Percentiles rank a stretch among this genome's conserved stretches.
Evolutionary conservation across 2,329 filamentous ascomycete genomes (phyloP).

Genomic region (Sclerotinia subarctica): DNA sequence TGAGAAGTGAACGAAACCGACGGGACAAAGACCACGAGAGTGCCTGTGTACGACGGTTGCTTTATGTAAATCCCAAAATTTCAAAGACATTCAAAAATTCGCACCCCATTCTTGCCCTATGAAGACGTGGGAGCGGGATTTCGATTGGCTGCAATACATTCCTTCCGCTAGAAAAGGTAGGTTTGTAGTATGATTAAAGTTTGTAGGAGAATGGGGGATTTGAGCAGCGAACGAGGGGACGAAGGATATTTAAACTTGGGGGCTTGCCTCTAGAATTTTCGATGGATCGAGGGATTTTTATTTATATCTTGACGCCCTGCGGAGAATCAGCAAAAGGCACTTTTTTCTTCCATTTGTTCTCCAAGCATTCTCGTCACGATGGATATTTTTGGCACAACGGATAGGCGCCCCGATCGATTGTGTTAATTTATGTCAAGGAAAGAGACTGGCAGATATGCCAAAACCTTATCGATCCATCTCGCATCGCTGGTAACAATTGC

Average conservation of each 20-base stretch:
- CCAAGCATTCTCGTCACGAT: neutral
- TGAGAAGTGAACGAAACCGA: neutral
- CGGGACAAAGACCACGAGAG: conserved; percentile 8
- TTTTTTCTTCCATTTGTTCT: neutral
- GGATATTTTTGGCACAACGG: neutral
- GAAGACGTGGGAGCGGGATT: neutral
- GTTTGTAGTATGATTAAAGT: neutral
- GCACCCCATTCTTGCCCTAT: conserved; percentile 9
- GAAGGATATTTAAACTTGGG: conserved; percentile 8
- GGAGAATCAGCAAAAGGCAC: neutral
- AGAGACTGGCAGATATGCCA: neutral
- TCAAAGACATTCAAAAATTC: neutral
- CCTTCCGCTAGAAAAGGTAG: neutral
- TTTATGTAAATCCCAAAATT: neutral
- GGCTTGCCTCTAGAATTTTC: neutral
- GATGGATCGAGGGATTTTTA: neutral
- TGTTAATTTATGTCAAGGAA: neutral
- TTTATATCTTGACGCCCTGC: neutral
- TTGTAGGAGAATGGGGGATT: conserved; percentile 6
- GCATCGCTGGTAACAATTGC: neutral
- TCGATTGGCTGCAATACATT: neutral
- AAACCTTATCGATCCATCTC: conserved; percentile 15
- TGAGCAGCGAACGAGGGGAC: neutral
- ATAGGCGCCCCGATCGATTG: neutral
- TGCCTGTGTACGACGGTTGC: conserved; percentile 4